Base-by-base conservation (phyloP, 192 early-diverging fungal species). In the Coemansia furcata region DNA sequence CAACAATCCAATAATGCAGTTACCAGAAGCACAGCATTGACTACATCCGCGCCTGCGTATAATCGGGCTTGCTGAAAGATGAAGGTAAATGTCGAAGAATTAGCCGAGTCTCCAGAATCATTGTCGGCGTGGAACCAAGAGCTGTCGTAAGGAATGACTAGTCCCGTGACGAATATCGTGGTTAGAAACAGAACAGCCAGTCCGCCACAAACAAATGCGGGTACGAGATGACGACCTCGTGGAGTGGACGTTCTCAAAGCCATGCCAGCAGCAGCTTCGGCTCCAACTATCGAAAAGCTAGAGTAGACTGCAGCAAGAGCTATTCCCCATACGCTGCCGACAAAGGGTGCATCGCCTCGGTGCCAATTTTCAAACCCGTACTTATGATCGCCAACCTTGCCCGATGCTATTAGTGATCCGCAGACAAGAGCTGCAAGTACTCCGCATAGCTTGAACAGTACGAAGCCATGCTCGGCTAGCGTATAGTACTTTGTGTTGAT, bases 331-430 rank as follows among this genome's bases (percentile, higher is more conserved):
- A 59, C 44, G 30, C 72, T 66, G 23, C 60, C 60, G 17, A 59
- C 8, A 59, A 73, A 62, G 4, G 72, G 72, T 1, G 55, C 66
- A 3, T 68, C 66, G 30, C 63, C 50, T 30, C 10, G 14, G 19
- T 67, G 38, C 72, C 72, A 73, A 23, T 39, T 67, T 61, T 73
- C 72, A 2, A 73, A 30, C 3, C 62, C 72, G 29, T 64, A 67
- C n/a, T 63, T 57, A 55, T 64, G 72, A 4, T 55, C 72, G 23
- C 72, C 71, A n/a, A 73, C 15, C 49, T 55, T 63, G 23, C 71
- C 71, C 14, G 65, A 47, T 39, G 65, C 65, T 19, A 66, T 35
- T n/a, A 67, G 21, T 14, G 65, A 33, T 9, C 71, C 71, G 3
- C 62, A n/a, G 29, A 73, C 57, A 12, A 73, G 62, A 1, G 65